Evolutionary conservation across 345 rosid genomes (phyloP).

Genomic region (Lepidium aucheri): DNA sequence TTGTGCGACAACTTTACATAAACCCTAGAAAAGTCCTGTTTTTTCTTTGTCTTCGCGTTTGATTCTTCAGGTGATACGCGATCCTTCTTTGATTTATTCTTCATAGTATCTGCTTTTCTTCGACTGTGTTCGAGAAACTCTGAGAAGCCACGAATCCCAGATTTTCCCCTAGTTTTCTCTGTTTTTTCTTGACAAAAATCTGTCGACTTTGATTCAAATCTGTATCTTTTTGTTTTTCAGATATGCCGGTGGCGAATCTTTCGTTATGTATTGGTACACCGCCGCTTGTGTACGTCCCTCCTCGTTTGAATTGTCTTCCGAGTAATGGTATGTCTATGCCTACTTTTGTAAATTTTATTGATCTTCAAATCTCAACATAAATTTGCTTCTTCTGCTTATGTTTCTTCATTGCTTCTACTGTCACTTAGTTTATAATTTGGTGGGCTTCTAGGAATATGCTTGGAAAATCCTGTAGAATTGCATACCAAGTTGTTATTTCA

Average conservation of each 20-base stretch:
- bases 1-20: slow-evolving; percentile 6
- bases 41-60: neutral
- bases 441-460: neutral
- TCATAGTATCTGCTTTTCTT: neutral
- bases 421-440: neutral
- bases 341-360: neutral
- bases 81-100: neutral
- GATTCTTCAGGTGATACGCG: slow-evolving; percentile 5
- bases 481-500: neutral
- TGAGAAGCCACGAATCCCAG: neutral
- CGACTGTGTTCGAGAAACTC: neutral
- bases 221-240: neutral
- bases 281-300: slow-evolving; percentile 1
- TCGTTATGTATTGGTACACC: slow-evolving; percentile 13
- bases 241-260: slow-evolving; percentile 12
- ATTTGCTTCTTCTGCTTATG: neutral
- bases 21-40: slow-evolving; percentile 8
- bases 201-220: too few relatives aligned
- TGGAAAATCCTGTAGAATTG: neutral
- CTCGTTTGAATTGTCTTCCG: neutral
- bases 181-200: too few relatives aligned
- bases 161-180: too few relatives aligned
- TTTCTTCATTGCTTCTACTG: neutral
- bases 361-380: neutral
- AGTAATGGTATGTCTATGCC: neutral